A percentile compares a stretch with the other conserved stretches of the same genome.
Evolutionary conservation across 805 yeast species (phyloP).

Genomic region (Clavispora phyllophila): DNA sequence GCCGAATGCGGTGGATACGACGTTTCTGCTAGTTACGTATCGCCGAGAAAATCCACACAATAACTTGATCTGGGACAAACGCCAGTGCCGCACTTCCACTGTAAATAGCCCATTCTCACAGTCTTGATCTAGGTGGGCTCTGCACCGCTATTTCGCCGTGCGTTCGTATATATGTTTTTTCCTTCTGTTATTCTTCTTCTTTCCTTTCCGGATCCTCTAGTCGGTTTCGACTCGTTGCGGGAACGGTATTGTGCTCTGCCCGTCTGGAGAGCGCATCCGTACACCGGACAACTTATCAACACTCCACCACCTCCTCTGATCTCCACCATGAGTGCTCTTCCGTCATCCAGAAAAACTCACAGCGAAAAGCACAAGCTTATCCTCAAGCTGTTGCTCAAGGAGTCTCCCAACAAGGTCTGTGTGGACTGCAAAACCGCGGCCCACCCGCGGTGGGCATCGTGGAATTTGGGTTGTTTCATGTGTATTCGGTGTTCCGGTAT

Average conservation of each 20-base stretch:
- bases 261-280: constrained; percentile 4
- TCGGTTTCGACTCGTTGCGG: no score
- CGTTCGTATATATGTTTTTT: no score
- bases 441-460: constrained; percentile 97
- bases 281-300: constrained; percentile 1
- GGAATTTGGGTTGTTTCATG: constrained; percentile 89
- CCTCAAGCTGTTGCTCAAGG: constrained; percentile 68
- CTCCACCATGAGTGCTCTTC: constrained; percentile 25
- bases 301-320: neutral
- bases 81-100: no score
- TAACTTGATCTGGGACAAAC: no score
- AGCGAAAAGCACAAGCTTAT: constrained; percentile 62
- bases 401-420: constrained; percentile 71
- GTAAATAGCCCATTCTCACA: no score
- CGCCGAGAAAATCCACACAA: no score
- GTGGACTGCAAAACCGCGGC: constrained; percentile 87
- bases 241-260: neutral
- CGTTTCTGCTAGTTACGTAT: no score
- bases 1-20: no score
- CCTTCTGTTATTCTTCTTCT: no score
- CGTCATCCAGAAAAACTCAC: constrained; percentile 41
- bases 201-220: no score
- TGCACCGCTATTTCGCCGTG: no score
- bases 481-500: constrained; percentile 96
- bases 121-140: no score